A percentile compares a stretch with the other conserved stretches of the same genome.
These are phyloP conservation scores for Apiotrichum veenhuisii DNA, from an alignment of 1,284 basidiomycete species.

Conservation along the genomic window DNA sequence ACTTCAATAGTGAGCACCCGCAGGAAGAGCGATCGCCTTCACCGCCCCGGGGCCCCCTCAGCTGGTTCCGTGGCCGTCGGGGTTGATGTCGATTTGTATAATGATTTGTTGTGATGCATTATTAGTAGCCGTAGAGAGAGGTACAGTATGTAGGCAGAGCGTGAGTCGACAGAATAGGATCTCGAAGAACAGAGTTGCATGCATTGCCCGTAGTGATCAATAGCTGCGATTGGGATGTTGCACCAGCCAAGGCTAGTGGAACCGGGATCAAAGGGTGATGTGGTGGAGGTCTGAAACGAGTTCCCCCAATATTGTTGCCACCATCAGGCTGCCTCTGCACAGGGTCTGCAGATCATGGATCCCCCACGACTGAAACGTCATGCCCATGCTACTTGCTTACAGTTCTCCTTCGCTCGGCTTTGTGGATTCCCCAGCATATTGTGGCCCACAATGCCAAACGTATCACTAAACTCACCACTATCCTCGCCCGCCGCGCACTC, in stretches of 20 bases:
- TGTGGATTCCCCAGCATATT: not conserved
- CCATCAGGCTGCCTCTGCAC: too few relatives aligned
- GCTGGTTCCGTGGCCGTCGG: not conserved
- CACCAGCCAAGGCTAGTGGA: too few relatives aligned
- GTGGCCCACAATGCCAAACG: not conserved
- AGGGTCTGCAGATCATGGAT: too few relatives aligned
- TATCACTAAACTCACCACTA: conserved; percentile 1
- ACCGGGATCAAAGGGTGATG: too few relatives aligned
- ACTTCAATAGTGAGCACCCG: not conserved
- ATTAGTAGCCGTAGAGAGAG: not conserved
- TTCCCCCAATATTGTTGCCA: too few relatives aligned
- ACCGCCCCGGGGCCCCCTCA: not conserved
- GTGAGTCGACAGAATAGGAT: not conserved
- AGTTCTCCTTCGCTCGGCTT: not conserved
- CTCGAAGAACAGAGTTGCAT: too few relatives aligned
- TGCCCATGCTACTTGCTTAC: not conserved
- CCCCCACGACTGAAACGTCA: too few relatives aligned
- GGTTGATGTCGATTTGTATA: not conserved
- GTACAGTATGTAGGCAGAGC: not conserved
- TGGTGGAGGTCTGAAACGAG: too few relatives aligned
- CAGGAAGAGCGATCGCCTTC: not conserved
- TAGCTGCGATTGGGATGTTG: too few relatives aligned
- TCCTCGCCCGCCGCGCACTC: not conserved
- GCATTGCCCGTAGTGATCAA: too few relatives aligned
- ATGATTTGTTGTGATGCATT: conserved; percentile 6